Evolutionary conservation across 2,329 filamentous ascomycete species (phyloP).

Genomic region (Aspergillus tubingensis): DNA sequence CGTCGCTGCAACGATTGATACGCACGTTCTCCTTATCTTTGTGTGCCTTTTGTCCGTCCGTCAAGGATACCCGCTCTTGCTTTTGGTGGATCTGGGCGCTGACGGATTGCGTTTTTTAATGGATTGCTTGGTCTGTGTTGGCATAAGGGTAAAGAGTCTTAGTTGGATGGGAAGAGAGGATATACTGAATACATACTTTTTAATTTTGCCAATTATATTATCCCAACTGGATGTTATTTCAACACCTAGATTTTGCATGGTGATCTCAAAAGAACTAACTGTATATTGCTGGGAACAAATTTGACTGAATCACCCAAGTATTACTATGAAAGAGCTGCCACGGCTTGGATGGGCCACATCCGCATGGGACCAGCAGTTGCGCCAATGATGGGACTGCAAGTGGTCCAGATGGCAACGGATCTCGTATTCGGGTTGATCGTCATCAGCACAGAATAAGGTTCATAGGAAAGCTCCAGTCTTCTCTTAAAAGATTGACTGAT

Average conservation of each 20-base stretch:
- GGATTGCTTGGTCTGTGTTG: background rate
- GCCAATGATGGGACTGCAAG: background rate
- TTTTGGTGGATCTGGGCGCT: background rate
- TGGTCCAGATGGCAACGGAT: background rate
- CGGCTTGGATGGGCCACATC: background rate
- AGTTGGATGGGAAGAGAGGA: background rate
- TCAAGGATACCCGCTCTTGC: conserved; percentile 3
- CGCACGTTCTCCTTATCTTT: background rate
- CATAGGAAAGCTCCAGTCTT: background rate
- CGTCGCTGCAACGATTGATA: background rate
- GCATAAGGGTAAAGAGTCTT: background rate
- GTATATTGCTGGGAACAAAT: too few relatives aligned
- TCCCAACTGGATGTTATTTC: background rate
- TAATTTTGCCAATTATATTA: background rate
- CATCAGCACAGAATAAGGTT: background rate
- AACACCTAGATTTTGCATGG: background rate
- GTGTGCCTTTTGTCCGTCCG: background rate
- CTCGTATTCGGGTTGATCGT: background rate
- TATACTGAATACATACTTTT: background rate
- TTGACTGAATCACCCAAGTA: too few relatives aligned
- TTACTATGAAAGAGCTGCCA: background rate
- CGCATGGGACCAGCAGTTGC: background rate
- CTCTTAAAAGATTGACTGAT: background rate
- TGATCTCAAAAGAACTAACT: too few relatives aligned
- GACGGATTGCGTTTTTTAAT: background rate